Evolutionary conservation across 805 yeast species (phyloP).

Genomic region (Hanseniaspora thailandica): DNA sequence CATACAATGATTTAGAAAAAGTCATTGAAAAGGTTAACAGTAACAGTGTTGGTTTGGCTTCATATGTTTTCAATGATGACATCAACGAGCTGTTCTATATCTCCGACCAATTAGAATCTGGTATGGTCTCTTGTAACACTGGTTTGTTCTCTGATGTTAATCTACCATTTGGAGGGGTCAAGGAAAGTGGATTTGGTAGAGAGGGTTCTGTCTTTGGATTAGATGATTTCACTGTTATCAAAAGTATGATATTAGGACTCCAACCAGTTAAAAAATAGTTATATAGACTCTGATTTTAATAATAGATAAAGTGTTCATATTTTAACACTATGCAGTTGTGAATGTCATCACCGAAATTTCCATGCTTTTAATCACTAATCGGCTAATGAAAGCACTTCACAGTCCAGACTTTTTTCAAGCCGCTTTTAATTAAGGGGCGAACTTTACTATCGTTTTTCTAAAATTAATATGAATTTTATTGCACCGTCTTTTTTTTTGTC

Average conservation of each 20-base stretch:
- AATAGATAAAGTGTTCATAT: too few relatives aligned
- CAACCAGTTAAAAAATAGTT: constrained; percentile 19
- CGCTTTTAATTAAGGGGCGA: neutral
- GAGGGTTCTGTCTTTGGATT: constrained; percentile 55
- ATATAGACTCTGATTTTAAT: too few relatives aligned
- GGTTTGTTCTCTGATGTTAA: constrained; percentile 47
- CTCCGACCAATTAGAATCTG: constrained; percentile 48
- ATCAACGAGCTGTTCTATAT: constrained; percentile 40
- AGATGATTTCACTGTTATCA: constrained; percentile 47
- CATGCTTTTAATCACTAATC: too few relatives aligned
- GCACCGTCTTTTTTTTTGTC: neutral
- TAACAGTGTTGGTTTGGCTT: constrained; percentile 46
- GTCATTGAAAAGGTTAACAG: constrained; percentile 45
- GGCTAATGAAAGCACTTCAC: too few relatives aligned
- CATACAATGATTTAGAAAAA: constrained; percentile 43
- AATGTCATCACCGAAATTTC: too few relatives aligned
- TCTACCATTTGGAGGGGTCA: constrained; percentile 53
- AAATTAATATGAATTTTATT: neutral
- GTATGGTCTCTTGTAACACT: constrained; percentile 54
- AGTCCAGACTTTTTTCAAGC: too few relatives aligned
- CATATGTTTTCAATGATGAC: constrained; percentile 46
- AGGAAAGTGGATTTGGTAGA: constrained; percentile 59
- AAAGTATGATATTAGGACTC: constrained; percentile 41
- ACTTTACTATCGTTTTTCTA: too few relatives aligned
- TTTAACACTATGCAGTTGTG: too few relatives aligned